Evolutionary conservation across 1,284 basidiomycete genomes (phyloP).

Genomic region (Ganoderma leucocontextum): DNA sequence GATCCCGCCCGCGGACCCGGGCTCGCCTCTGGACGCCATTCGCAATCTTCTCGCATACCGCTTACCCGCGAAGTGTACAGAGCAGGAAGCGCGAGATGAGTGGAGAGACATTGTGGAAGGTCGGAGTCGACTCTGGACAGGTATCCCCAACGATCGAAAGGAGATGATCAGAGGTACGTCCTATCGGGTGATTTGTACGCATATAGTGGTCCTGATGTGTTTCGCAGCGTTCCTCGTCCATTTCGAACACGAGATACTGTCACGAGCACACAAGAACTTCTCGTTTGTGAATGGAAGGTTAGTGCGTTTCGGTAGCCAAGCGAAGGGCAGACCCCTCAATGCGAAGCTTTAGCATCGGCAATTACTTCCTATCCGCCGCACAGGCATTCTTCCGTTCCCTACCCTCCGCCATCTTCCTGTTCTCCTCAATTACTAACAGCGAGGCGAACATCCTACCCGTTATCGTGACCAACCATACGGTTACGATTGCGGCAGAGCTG

Average conservation of each 20-base stretch:
- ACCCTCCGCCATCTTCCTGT: conserved; percentile 95
- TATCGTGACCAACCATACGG: conserved; percentile 94
- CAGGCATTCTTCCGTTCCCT: conserved; percentile 89
- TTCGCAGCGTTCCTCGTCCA: conserved; percentile 84
- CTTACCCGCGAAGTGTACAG: conserved; percentile 71
- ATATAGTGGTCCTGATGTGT: neutral
- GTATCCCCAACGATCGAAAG: conserved; percentile 92
- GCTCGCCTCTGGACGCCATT: conserved; percentile 74
- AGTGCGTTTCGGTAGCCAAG: conserved; percentile 14
- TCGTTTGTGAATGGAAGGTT: conserved; percentile 88
- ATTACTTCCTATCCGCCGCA: conserved; percentile 89
- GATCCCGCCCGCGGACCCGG: conserved; percentile 69
- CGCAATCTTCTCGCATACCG: conserved; percentile 83
- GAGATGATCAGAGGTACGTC: conserved; percentile 85
- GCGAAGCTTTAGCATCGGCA: conserved; percentile 70
- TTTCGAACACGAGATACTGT: conserved; percentile 88
- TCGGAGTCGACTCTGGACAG: conserved; percentile 82
- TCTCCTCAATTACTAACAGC: conserved; percentile 90
- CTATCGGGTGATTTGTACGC: neutral
- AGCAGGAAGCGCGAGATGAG: conserved; percentile 84
- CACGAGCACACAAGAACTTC: conserved; percentile 91
- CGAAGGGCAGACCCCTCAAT: neutral
- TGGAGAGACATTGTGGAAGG: conserved; percentile 97
- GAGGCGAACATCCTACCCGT: conserved; percentile 87
- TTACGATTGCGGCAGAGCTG: conserved; percentile 96